These are phyloP conservation scores for Vigna trinervia DNA, from an alignment of 306 rosid genomes.

Conservation along the genomic window DNA sequence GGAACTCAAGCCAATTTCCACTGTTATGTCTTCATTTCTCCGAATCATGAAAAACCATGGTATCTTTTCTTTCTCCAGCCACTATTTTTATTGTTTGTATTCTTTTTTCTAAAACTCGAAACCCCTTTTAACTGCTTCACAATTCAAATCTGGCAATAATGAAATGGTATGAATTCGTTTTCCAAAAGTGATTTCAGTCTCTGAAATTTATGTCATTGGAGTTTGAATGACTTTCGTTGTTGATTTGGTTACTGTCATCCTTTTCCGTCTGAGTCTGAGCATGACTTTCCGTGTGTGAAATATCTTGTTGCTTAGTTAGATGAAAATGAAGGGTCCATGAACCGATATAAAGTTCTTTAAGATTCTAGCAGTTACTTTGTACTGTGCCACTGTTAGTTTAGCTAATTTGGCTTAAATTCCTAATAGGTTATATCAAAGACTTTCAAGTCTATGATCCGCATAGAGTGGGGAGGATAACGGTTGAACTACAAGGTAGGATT, in stretches of 20 bases:
- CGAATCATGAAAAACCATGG: constrained; percentile 77
- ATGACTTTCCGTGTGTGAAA: neutral
- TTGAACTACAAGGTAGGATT: constrained; percentile 89
- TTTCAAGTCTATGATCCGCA: constrained; percentile 85
- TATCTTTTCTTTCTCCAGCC: constrained; percentile 34
- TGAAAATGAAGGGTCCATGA: neutral
- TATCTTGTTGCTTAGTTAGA: neutral
- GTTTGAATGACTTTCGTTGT: neutral
- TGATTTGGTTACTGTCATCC: constrained; percentile 21
- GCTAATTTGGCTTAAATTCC: constrained; percentile 11
- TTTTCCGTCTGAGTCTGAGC: neutral
- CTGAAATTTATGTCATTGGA: neutral
- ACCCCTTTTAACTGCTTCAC: neutral
- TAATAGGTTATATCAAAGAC: constrained; percentile 78
- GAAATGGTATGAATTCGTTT: neutral
- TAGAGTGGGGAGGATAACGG: constrained; percentile 89
- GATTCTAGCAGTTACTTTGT: neutral
- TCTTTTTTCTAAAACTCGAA: neutral
- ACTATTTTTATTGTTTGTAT: neutral
- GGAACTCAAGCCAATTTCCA: constrained; percentile 76
- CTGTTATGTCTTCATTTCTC: constrained; percentile 49
- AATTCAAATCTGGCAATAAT: neutral
- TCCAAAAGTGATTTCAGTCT: neutral
- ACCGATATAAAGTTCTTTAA: neutral
- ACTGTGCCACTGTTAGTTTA: neutral